phyloP scores from a whole-genome alignment of 208 protist species.

The Leishmania lainsoni region DNA sequence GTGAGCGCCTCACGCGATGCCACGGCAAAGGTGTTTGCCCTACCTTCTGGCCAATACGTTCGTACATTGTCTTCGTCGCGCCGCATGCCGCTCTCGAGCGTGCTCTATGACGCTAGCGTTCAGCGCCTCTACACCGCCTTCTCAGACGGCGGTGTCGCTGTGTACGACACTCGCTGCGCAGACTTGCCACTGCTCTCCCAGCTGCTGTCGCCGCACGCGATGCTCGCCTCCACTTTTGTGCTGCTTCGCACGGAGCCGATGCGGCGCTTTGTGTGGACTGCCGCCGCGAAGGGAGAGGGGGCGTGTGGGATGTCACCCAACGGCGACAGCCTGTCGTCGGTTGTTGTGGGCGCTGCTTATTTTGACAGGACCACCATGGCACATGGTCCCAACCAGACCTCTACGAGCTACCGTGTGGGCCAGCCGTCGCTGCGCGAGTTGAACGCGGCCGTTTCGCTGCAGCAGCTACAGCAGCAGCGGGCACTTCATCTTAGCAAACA shows the following conservation, averaged over 20 bases:
- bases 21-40: constrained; percentile 64
- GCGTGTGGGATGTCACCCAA: not conserved
- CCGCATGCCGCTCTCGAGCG: constrained; percentile 47
- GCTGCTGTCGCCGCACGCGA: constrained; percentile 29
- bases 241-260: constrained; percentile 21
- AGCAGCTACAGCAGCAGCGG: constrained; percentile 28
- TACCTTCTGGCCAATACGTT: constrained; percentile 59
- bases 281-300: not conserved
- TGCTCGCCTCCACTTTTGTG: constrained; percentile 33
- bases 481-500: constrained; percentile 5
- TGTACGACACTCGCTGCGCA: constrained; percentile 39
- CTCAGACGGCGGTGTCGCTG: constrained; percentile 55
- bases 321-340: not conserved
- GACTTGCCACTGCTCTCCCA: constrained; percentile 40
- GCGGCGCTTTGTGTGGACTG: constrained; percentile 35
- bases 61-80: constrained; percentile 38
- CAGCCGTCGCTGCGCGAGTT: constrained; percentile 52
- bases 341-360: constrained; percentile 22
- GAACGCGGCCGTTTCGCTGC: constrained; percentile 30
- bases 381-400: constrained; percentile 37
- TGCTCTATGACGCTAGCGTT: constrained; percentile 45
- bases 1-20: constrained; percentile 60
- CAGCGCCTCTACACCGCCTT: constrained; percentile 44
- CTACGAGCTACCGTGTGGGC: constrained; percentile 41
- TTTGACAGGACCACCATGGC: constrained; percentile 37